Evolutionary conservation across 2,329 filamentous ascomycete genomes (phyloP).

Genomic region (Pleochaeta shiraiana): DNA sequence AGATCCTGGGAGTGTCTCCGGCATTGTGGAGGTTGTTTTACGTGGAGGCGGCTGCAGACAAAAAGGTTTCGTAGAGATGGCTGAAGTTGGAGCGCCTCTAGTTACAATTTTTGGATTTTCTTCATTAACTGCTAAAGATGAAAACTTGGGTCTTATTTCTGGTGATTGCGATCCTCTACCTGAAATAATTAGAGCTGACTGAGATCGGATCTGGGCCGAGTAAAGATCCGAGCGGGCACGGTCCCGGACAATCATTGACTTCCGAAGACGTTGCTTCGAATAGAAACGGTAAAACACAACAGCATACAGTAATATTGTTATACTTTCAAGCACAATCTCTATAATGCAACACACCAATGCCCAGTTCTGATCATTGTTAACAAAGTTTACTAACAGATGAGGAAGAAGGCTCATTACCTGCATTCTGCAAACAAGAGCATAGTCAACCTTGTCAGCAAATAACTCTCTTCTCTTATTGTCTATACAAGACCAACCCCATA

Average conservation of each 20-base stretch:
- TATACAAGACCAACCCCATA: conserved; percentile 98
- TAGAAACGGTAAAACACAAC: conserved; percentile 96
- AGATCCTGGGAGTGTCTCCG: conserved; percentile 29
- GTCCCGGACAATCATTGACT: conserved; percentile 93
- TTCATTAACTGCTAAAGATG: conserved; percentile 34
- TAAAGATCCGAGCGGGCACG: conserved; percentile 88
- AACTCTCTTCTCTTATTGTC: conserved; percentile 62
- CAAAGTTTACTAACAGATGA: neutral
- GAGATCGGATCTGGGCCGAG: conserved; percentile 60
- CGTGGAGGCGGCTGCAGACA: conserved; percentile 67
- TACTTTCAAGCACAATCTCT: conserved; percentile 78
- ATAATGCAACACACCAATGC: conserved; percentile 91
- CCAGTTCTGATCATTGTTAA: conserved; percentile 48
- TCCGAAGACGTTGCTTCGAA: conserved; percentile 84
- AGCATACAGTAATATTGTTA: conserved; percentile 82
- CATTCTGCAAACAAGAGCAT: conserved; percentile 76
- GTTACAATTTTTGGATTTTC: neutral
- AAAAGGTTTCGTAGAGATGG: conserved; percentile 40
- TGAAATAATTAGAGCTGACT: conserved; percentile 89
- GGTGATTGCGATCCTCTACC: conserved; percentile 56
- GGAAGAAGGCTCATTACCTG: conserved; percentile 29
- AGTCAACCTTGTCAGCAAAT: conserved; percentile 64
- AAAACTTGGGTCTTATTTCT: conserved; percentile 26
- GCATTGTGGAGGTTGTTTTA: conserved; percentile 58
- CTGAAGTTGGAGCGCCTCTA: conserved; percentile 35